Evolutionary conservation across 2,329 filamentous ascomycete species (phyloP).

Genomic region (Phaeosphaeria sp.): DNA sequence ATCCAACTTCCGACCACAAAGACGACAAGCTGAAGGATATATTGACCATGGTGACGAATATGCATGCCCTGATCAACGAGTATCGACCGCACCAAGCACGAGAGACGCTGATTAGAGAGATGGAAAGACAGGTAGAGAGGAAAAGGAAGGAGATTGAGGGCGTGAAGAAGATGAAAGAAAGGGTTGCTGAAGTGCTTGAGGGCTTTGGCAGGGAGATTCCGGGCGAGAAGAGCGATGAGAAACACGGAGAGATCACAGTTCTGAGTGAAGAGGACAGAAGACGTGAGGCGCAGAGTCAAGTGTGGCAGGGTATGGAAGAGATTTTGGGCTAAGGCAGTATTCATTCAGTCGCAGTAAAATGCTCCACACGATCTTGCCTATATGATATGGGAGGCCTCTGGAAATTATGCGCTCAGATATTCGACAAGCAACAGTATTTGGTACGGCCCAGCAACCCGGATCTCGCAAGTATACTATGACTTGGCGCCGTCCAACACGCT

Average conservation of each 20-base stretch:
- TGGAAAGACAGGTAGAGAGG: slow-evolving; percentile 81
- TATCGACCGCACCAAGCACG: slow-evolving; percentile 92
- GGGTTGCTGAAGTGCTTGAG: slow-evolving; percentile 75
- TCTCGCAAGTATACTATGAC: not conserved
- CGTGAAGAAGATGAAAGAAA: slow-evolving; percentile 70
- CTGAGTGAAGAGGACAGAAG: slow-evolving; percentile 19
- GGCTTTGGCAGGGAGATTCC: slow-evolving; percentile 59
- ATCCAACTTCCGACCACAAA: slow-evolving; percentile 68
- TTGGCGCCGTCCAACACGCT: not conserved
- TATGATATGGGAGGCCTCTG: not conserved
- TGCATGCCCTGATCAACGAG: slow-evolving; percentile 91
- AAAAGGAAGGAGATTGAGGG: slow-evolving; percentile 75
- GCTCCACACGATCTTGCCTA: too few relatives aligned
- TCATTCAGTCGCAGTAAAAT: not conserved
- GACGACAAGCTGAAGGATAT: slow-evolving; percentile 78
- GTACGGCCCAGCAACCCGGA: not conserved
- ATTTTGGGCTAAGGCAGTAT: slow-evolving; percentile 18
- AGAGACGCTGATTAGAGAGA: slow-evolving; percentile 83
- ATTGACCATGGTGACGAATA: slow-evolving; percentile 83
- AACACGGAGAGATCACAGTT: slow-evolving; percentile 19
- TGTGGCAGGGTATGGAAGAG: slow-evolving; percentile 47
- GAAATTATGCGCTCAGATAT: not conserved
- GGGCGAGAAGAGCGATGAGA: slow-evolving; percentile 12
- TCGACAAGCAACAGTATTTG: not conserved
- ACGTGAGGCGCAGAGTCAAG: slow-evolving; percentile 37